Conservation (phyloP, 345 rosid genomes). For the Salix exigua region DNA sequence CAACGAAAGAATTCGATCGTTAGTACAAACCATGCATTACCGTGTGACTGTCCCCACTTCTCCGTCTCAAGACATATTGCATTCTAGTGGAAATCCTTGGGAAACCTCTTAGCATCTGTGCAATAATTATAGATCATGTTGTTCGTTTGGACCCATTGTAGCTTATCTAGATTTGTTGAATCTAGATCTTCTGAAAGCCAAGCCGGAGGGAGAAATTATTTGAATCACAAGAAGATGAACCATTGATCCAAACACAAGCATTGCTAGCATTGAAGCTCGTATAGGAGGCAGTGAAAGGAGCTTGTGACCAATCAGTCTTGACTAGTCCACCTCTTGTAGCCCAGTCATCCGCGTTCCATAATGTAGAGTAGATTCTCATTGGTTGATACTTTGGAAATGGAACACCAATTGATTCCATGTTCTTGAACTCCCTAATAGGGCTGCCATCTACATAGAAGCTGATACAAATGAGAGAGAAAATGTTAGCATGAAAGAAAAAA, state of each 20-base stretch:
- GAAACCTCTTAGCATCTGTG: neutral
- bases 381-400: constrained; percentile 12
- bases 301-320: neutral
- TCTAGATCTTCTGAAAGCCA: neutral
- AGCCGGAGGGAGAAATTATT: neutral
- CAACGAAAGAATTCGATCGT: neutral
- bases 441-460: neutral
- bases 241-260: neutral
- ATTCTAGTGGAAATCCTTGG: neutral
- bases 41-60: neutral
- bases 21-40: neutral
- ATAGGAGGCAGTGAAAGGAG: neutral
- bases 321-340: constrained; percentile 6
- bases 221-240: neutral
- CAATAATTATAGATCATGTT: neutral
- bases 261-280: neutral
- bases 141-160: neutral
- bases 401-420: constrained; percentile 1
- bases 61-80: neutral
- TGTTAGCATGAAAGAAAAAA: neutral
- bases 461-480: neutral
- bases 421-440: neutral
- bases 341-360: constrained; percentile 14
- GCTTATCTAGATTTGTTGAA: neutral
- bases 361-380: constrained; percentile 6